Conservation (phyloP, 768 basidiomycete species). For the Paxillus involutus region DNA sequence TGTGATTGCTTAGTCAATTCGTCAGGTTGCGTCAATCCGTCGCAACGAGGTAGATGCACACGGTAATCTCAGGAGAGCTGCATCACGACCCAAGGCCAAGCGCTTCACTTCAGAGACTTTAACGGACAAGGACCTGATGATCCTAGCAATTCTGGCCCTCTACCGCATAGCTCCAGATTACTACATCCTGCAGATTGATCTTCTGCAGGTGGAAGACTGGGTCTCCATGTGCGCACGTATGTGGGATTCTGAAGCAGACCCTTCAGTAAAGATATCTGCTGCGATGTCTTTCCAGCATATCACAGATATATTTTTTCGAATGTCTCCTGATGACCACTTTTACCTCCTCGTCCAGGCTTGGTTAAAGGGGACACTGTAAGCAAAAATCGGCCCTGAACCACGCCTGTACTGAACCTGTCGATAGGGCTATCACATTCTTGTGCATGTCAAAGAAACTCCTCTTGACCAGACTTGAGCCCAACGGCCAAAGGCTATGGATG, state of each 20-base stretch:
- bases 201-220: constrained; percentile 47
- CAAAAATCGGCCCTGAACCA: constrained; percentile 12
- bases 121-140: constrained; percentile 66
- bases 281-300: constrained; percentile 49
- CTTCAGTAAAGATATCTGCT: constrained; percentile 61
- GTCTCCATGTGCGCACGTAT: constrained; percentile 46
- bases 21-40: constrained; percentile 48
- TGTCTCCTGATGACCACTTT: constrained; percentile 38
- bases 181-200: constrained; percentile 45
- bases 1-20: constrained; percentile 9
- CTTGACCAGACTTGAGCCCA: constrained; percentile 55
- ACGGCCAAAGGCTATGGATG: constrained; percentile 69
- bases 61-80: constrained; percentile 52
- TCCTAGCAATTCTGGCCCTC: constrained; percentile 66
- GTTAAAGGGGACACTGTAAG: constrained; percentile 49
- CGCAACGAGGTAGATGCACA: constrained; percentile 62
- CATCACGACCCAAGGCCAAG: constrained; percentile 60
- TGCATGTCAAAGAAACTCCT: constrained; percentile 60
- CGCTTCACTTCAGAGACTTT: constrained; percentile 58
- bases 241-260: constrained; percentile 65
- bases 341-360: constrained; percentile 40
- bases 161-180: constrained; percentile 62
- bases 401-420: not conserved
- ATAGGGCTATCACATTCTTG: constrained; percentile 30
- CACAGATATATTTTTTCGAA: constrained; percentile 44